Conservation (phyloP, 2,329 filamentous ascomycete species). For the Venturiaceae sp. region DNA sequence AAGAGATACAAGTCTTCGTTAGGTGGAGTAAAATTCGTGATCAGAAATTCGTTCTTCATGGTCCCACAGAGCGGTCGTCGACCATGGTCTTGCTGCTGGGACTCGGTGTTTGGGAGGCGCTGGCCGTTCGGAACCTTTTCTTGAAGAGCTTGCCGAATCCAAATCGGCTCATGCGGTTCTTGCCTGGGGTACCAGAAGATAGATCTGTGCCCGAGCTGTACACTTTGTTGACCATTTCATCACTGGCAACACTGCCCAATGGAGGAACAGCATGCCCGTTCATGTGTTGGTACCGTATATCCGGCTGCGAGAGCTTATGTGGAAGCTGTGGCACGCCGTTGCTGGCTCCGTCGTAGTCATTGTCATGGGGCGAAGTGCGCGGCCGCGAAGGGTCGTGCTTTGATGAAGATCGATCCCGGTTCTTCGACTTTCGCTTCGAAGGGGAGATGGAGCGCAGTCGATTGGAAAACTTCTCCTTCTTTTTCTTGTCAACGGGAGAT, state of each 20-base stretch:
- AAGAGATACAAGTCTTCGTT: neutral
- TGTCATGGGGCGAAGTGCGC: constrained; percentile 1
- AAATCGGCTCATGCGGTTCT: constrained; percentile 1
- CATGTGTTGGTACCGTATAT: neutral
- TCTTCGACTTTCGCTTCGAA: constrained; percentile 10
- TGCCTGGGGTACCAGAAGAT: neutral
- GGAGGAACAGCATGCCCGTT: constrained; percentile 1
- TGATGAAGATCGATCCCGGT: neutral
- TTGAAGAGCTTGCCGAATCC: constrained; percentile 4
- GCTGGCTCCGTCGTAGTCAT: neutral
- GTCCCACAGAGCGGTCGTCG: neutral
- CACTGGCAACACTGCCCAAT: neutral
- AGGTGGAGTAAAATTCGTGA: neutral
- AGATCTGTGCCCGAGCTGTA: neutral
- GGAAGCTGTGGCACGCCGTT: neutral
- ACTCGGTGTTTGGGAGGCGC: neutral
- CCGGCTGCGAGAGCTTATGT: neutral
- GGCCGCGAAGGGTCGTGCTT: constrained; percentile 1
- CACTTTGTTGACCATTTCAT: neutral
- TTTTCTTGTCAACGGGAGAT: neutral
- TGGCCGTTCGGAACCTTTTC: neutral
- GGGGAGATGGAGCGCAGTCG: constrained; percentile 10
- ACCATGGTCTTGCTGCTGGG: neutral
- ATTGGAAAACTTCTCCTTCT: neutral
- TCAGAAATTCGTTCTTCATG: neutral